Evolutionary conservation across 2,329 filamentous ascomycete species (phyloP), one percentile per base, ranked within the genome.

Genomic region (Aspergillus novofumigatus): DNA sequence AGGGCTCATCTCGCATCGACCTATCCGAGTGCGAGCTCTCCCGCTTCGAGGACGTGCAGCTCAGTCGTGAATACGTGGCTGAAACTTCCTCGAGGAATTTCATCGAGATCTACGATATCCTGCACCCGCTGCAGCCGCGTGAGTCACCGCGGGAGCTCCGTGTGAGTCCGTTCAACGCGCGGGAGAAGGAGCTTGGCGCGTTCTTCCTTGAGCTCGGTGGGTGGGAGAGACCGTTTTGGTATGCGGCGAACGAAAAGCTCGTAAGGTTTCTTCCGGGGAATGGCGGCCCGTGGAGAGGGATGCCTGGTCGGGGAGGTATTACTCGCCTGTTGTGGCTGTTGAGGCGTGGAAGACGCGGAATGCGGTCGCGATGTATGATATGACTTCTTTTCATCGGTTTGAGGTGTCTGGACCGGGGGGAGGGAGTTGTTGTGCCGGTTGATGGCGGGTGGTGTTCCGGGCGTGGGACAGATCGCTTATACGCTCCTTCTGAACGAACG

Each of bases 291-390:
- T 79, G 0, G 78, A 81, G 41, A 78, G 84, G 10, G 85, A 87
- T 65, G 69, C 78, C 0, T 87, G 85, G 85, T 83, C 85, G 0
- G 72, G 79, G 0, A 72, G 74, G 25, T 84, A 80, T 59, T 81
- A 85, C 66, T 86, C 83, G 0, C 81, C 83, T 0, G 81, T 86
- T 41, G 77, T 80, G 0, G 83, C 83, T 0, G 84, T 75, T 0
- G 85, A 87, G 66, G 85, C 85, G 0, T 87, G 83, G 83, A 86
- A 85, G 73, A 87, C 85, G 1, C 78, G 85, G 1, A 85, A 83
- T 4, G 80, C 82, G 0, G 84, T 81, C 2, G 85, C 82, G 7
- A 77, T 87, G 78, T 87, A 83, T 64, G 85, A 87, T 61, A 80
- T 87, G 77, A 86, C 83, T 1, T 80, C 84, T 0, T 77, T 86